These are phyloP conservation scores for Suaeda aralocaspica DNA, from an alignment of 148 eudicot genomes.

Conservation along the genomic window DNA sequence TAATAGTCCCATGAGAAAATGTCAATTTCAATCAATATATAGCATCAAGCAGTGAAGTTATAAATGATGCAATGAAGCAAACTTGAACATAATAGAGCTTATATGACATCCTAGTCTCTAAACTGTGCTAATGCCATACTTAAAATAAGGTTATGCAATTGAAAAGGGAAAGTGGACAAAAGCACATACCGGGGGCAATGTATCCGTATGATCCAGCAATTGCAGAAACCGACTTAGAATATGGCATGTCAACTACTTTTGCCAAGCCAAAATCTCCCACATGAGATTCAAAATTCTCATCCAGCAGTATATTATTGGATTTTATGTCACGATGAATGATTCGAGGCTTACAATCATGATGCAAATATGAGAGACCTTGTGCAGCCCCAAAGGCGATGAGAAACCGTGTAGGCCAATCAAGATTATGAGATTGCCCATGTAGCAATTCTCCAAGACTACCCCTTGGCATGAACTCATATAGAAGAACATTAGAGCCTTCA, in stretches of 20 bases:
- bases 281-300: slow-evolving; percentile 57
- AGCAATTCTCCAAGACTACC: slow-evolving; percentile 83
- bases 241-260: slow-evolving; percentile 74
- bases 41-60: too few species aligned
- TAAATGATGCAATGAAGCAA: background rate
- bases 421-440: slow-evolving; percentile 38
- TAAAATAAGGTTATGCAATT: background rate
- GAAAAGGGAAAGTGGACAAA: background rate
- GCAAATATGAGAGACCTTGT: slow-evolving; percentile 76
- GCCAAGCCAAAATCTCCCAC: slow-evolving; percentile 97
- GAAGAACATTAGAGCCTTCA: slow-evolving; percentile 65
- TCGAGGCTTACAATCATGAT: slow-evolving; percentile 77
- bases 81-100: background rate
- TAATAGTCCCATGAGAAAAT: too few species aligned
- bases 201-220: slow-evolving; percentile 97
- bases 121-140: background rate
- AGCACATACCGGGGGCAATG: slow-evolving; percentile 80
- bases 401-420: slow-evolving; percentile 69
- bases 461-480: slow-evolving; percentile 75
- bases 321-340: slow-evolving; percentile 88
- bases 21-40: too few species aligned
- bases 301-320: slow-evolving; percentile 75
- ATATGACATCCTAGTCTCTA: background rate
- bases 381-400: slow-evolving; percentile 85
- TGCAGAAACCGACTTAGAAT: slow-evolving; percentile 77